A percentile compares a stretch with the other conserved stretches of the same genome.
phyloP scores from a whole-genome alignment of 2,329 filamentous ascomycete genomes.

The Cadophora malorum region DNA sequence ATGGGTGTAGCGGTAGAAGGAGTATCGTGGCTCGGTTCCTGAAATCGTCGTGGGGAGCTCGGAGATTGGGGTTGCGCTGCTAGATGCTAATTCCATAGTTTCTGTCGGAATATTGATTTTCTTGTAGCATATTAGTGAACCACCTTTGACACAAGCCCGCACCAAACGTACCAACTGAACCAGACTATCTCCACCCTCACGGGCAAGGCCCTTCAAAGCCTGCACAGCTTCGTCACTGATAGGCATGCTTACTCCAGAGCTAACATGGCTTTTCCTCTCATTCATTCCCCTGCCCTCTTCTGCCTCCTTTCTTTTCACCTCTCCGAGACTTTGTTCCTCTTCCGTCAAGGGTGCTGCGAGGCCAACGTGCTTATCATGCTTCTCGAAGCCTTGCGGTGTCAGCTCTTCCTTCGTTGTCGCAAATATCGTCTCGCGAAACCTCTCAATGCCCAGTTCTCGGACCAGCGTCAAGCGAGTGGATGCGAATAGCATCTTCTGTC shows the following conservation, averaged over 20 bases:
- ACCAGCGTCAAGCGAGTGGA: conserved; percentile 77
- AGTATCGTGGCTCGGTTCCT: conserved; percentile 73
- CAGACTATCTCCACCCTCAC: conserved; percentile 55
- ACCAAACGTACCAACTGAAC: conserved; percentile 67
- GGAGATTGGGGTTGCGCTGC: conserved; percentile 59
- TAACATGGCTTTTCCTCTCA: conserved; percentile 58
- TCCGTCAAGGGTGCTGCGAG: conserved; percentile 76
- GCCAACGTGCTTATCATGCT: conserved; percentile 71
- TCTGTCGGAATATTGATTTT: conserved; percentile 77
- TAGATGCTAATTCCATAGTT: conserved; percentile 67
- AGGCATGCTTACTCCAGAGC: conserved; percentile 52
- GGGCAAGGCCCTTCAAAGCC: conserved; percentile 65
- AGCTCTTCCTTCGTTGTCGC: conserved; percentile 74
- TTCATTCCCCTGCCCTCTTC: conserved; percentile 73
- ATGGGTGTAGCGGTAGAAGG: conserved; percentile 74
- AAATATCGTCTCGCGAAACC: conserved; percentile 80
- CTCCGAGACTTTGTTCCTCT: conserved; percentile 74
- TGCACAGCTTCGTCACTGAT: conserved; percentile 67
- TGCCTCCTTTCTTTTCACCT: conserved; percentile 77
- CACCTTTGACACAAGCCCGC: neutral
- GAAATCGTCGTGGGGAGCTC: conserved; percentile 68
- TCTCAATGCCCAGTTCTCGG: conserved; percentile 77
- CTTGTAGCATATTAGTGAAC: conserved; percentile 47
- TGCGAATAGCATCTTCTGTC: conserved; percentile 88
- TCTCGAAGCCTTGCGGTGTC: conserved; percentile 71